phyloP scores from a whole-genome alignment of 768 basidiomycete species.

The Galerina sulciceps region DNA sequence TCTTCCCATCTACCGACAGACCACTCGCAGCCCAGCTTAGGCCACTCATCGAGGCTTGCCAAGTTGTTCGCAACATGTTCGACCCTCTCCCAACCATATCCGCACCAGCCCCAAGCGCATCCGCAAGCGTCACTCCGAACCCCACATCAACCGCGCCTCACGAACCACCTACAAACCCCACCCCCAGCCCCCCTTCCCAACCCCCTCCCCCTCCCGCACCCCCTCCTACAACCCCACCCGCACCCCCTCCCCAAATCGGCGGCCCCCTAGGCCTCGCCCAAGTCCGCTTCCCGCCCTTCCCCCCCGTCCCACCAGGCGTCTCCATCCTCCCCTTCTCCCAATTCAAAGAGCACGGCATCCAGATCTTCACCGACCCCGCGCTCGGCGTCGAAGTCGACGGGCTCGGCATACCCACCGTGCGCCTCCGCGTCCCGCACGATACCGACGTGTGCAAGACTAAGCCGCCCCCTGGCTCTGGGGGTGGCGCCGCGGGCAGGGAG shows the following conservation, averaged over 20 bases:
- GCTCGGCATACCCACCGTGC: conserved; percentile 68
- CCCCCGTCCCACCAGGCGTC: conserved; percentile 38
- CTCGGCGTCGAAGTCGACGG: conserved; percentile 66
- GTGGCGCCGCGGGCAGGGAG: conserved; percentile 52
- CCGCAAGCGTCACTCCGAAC: no score
- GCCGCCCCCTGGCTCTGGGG: conserved; percentile 28
- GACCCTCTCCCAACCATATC: no score
- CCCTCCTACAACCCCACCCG: not conserved
- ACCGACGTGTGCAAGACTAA: conserved; percentile 58
- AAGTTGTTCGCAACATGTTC: no score
- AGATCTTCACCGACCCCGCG: conserved; percentile 39
- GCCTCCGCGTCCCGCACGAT: conserved; percentile 56
- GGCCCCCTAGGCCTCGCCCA: not conserved
- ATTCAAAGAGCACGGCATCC: conserved; percentile 64
- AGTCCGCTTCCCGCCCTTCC: conserved; percentile 33
- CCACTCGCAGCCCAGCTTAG: no score
- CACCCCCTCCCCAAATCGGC: no score
- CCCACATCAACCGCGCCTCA: no score
- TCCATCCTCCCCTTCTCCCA: conserved; percentile 57
- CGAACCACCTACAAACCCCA: not conserved
- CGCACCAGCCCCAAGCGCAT: no score
- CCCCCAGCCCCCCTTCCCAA: not conserved
- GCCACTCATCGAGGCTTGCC: no score
- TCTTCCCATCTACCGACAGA: no score
- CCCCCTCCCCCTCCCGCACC: not conserved